These are phyloP conservation scores for Arachis stenosperma DNA, from an alignment of 306 rosid genomes.

Conservation along the genomic window DNA sequence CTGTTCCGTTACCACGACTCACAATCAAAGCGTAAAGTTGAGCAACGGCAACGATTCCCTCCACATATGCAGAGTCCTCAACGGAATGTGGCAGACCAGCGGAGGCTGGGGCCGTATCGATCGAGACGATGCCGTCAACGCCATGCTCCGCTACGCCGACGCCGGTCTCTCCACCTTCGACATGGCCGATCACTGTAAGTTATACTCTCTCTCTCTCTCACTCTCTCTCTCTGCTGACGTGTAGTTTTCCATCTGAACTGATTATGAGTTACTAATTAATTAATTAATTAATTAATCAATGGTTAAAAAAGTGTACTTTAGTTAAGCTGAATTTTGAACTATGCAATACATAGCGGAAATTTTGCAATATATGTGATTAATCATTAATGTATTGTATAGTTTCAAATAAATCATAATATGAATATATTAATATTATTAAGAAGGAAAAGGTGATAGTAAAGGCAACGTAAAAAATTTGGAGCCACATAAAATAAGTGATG, in stretches of 20 bases:
- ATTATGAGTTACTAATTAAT: background rate
- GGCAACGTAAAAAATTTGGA: background rate
- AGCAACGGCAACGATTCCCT: constrained; percentile 66
- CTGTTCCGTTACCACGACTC: too few species aligned
- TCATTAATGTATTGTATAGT: background rate
- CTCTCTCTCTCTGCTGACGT: constrained; percentile 29
- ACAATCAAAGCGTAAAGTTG: constrained; percentile 43
- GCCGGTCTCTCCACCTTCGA: constrained; percentile 88
- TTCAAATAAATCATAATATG: background rate
- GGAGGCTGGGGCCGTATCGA: constrained; percentile 93
- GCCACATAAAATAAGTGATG: constrained; percentile 31
- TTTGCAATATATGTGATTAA: background rate
- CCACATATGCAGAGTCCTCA: constrained; percentile 72
- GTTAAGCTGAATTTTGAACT: background rate
- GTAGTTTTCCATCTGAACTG: background rate
- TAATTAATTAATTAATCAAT: background rate
- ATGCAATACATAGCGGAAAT: background rate
- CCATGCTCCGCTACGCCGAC: constrained; percentile 90
- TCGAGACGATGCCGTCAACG: constrained; percentile 77
- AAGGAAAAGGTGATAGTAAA: background rate
- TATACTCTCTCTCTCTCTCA: background rate
- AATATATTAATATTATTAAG: too few species aligned
- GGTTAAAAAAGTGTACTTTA: background rate
- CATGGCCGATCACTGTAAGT: constrained; percentile 94
- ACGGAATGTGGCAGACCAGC: constrained; percentile 94